These are phyloP conservation scores for Xylaria bambusicola DNA, from an alignment of 495 filamentous ascomycete species.

Conservation along the genomic window DNA sequence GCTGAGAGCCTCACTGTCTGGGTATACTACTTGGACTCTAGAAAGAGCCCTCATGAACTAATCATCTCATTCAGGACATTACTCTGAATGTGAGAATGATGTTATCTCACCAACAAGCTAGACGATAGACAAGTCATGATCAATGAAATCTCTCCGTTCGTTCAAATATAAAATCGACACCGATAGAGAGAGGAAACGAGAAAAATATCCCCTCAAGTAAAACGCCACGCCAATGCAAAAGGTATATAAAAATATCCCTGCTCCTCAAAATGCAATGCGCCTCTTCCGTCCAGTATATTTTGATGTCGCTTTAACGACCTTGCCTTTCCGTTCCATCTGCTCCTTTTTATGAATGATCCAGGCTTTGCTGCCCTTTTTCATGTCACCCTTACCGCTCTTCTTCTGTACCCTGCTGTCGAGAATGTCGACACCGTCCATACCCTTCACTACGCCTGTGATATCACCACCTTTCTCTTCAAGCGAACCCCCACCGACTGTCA, in stretches of 20 bases:
- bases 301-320: constrained; percentile 83
- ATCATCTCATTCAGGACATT: too few relatives aligned
- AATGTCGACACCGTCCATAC: constrained; percentile 87
- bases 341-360: constrained; percentile 97
- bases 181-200: background rate
- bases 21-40: too few relatives aligned
- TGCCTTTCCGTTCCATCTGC: constrained; percentile 90
- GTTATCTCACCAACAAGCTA: background rate
- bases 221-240: constrained; percentile 30
- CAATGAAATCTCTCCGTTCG: background rate
- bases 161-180: constrained; percentile 1
- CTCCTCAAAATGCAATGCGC: constrained; percentile 52
- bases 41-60: too few relatives aligned
- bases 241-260: constrained; percentile 13
- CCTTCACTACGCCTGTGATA: constrained; percentile 82
- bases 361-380: constrained; percentile 77
- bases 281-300: constrained; percentile 93
- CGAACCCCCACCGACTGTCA: constrained; percentile 85
- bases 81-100: too few relatives aligned
- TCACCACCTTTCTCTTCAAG: constrained; percentile 64
- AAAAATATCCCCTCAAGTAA: constrained; percentile 7
- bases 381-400: constrained; percentile 51
- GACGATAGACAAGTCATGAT: background rate
- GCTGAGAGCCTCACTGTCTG: too few relatives aligned
- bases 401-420: constrained; percentile 66